These are phyloP conservation scores for Golubevia sp. DNA, from an alignment of 1,284 basidiomycete species.

Conservation along the genomic window DNA sequence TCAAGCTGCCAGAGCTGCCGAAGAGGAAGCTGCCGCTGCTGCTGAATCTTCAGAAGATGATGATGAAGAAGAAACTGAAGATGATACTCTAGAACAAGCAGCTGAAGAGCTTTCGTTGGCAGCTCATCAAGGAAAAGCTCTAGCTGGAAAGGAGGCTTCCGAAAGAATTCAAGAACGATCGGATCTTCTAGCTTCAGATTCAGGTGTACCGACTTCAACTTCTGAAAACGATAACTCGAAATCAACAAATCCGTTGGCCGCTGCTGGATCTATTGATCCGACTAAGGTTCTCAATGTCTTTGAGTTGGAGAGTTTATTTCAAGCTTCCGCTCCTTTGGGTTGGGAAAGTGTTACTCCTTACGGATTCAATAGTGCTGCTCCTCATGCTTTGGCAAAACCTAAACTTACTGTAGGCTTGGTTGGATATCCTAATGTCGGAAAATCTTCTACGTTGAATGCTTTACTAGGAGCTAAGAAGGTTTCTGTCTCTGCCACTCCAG, in stretches of 20 bases:
- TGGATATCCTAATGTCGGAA: conserved; percentile 69
- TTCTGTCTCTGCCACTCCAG: conserved; percentile 56
- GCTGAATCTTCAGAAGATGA: conserved; percentile 8
- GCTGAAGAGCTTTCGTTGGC: conserved; percentile 11
- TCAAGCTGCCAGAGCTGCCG: too few relatives aligned
- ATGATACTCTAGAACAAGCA: conserved; percentile 16
- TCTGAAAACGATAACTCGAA: neutral
- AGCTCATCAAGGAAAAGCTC: neutral
- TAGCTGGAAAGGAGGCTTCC: neutral
- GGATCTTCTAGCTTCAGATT: neutral
- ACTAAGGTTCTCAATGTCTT: conserved; percentile 58
- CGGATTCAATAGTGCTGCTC: neutral
- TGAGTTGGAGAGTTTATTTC: conserved; percentile 59
- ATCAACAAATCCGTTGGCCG: conserved; percentile 1
- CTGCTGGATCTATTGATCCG: conserved; percentile 71
- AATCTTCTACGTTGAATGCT: conserved; percentile 60
- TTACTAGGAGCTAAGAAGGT: conserved; percentile 59
- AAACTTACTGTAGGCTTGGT: conserved; percentile 75
- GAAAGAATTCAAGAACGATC: neutral
- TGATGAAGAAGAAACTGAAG: neutral
- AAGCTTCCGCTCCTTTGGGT: conserved; percentile 39
- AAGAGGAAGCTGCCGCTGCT: conserved; percentile 23
- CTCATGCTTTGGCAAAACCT: conserved; percentile 17
- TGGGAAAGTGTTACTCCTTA: neutral
- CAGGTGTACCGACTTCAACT: neutral